Base-by-base conservation (phyloP, 306 rosid species). In the Cucumis melo region DNA sequence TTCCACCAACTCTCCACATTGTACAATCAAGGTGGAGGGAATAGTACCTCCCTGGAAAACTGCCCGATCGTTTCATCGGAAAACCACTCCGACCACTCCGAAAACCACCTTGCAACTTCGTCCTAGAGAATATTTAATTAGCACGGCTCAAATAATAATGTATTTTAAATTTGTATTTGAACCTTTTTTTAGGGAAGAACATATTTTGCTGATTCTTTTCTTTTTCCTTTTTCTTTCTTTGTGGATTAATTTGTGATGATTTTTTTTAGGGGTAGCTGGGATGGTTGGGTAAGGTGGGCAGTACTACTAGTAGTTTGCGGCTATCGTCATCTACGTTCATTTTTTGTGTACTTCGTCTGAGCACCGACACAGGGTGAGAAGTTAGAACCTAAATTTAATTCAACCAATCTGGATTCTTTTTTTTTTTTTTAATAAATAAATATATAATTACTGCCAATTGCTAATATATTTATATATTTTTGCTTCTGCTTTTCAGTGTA, bases 1-100 rank as follows among this genome's bases (percentile, higher is more conserved):
- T 93, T 91, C 73, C 89, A 89, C 78, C 96, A 87, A 34, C 64
- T 93, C 5, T 86, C 76, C 48, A 77, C 71, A 29, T 77, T 91
- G 80, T 93, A 93, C 84, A 82, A 74, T 68, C 90, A 91, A 70
- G 96, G 90, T 23, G 80, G 80, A 24, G 82, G 82, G 32, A 72
- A 15, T 5, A 72, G 8, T 5, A 86, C 87, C 21, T 61, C 7
- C 32, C 81, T 62, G 1, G 89, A 86, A n/a, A 68, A 75, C 48
- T 68, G 29, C 21, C 53, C 80, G 20, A 50, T 65, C 20, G 23
- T 36, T 15, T 57, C 79, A 16, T 32, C 44, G 1, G 84, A 53
- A 42, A 82, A 79, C 58, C 71, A 6, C 16, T 73, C 54, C 8
- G 42, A 71, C 41, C 42, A 20, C 3, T 48, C 76, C 0, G 42